These are phyloP conservation scores for Fagopyrum esculentum DNA, from an alignment of 148 eudicot genomes.

Conservation along the genomic window DNA sequence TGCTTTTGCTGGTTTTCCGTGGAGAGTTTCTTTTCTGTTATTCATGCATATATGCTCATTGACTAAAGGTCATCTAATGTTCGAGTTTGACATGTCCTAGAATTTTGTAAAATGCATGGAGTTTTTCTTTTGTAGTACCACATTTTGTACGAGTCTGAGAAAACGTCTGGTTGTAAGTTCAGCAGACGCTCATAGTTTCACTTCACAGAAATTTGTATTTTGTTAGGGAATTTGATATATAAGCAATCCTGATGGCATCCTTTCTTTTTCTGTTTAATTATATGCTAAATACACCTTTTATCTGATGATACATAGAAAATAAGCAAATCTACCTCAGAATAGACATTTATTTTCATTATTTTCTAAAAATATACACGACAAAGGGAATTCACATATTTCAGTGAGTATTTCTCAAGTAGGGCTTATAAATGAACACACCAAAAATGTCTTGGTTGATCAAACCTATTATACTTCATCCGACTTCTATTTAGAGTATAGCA, in stretches of 20 bases:
- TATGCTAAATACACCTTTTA: not conserved
- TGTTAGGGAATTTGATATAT: not conserved
- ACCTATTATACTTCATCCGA: too few species aligned
- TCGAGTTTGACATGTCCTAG: not conserved
- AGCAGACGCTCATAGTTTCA: conserved; percentile 21
- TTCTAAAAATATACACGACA: not conserved
- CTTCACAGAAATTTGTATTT: not conserved
- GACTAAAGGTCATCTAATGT: not conserved
- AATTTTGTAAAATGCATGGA: not conserved
- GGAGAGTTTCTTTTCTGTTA: not conserved
- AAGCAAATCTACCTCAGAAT: not conserved
- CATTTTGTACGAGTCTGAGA: conserved; percentile 50
- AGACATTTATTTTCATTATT: not conserved
- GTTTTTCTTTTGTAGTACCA: conserved; percentile 38
- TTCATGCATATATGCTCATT: not conserved
- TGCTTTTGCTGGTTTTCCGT: not conserved
- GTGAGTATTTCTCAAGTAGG: not conserved
- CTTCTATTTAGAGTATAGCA: not conserved
- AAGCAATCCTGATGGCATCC: not conserved
- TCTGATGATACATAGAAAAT: not conserved
- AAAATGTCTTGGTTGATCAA: too few species aligned
- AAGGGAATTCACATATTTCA: not conserved
- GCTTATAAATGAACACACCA: not conserved
- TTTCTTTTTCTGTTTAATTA: too few species aligned
- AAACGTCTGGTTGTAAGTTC: conserved; percentile 42